These are phyloP conservation scores for Anthostomella pinea DNA, from an alignment of 2,329 filamentous ascomycete species.

Conservation along the genomic window DNA sequence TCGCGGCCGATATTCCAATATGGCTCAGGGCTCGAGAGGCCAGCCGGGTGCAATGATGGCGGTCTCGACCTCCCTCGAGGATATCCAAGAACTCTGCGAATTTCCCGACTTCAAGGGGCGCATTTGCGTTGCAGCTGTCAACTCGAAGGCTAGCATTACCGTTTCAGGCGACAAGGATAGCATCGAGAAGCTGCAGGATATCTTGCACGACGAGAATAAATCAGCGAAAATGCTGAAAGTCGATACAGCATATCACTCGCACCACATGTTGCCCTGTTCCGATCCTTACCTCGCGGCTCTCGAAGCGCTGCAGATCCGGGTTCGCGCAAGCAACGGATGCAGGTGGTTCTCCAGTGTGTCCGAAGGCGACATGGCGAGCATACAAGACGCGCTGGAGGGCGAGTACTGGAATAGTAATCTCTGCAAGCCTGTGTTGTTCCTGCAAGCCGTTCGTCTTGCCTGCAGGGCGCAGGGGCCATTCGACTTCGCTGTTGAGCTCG, in stretches of 20 bases:
- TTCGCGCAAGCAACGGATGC: background rate
- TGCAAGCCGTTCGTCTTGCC: slow-evolving; percentile 8
- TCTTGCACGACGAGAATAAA: slow-evolving; percentile 16
- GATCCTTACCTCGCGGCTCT: slow-evolving; percentile 9
- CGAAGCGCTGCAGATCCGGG: slow-evolving; percentile 3
- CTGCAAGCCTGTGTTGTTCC: slow-evolving; percentile 12
- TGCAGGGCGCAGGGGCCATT: slow-evolving; percentile 2
- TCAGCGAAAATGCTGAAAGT: slow-evolving; percentile 14
- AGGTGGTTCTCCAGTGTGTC: slow-evolving; percentile 9
- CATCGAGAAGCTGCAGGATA: slow-evolving; percentile 7
- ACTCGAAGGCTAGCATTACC: slow-evolving; percentile 15
- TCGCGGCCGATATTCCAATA: slow-evolving; percentile 29
- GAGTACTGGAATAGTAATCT: slow-evolving; percentile 15
- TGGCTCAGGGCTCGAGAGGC: slow-evolving; percentile 7
- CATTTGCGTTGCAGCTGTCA: slow-evolving; percentile 16
- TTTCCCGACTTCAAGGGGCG: slow-evolving; percentile 7
- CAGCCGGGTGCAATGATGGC: slow-evolving; percentile 41
- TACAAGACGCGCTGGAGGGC: slow-evolving; percentile 1
- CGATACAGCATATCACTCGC: slow-evolving; percentile 19
- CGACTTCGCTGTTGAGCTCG: slow-evolving; percentile 12
- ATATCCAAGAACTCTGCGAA: slow-evolving; percentile 13
- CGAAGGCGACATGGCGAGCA: slow-evolving; percentile 2
- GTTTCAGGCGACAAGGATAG: slow-evolving; percentile 19
- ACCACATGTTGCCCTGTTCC: slow-evolving; percentile 15
- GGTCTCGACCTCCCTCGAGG: slow-evolving; percentile 31